These are phyloP conservation scores for Naumovozyma baii DNA, from an alignment of 805 yeast species.

Conservation along the genomic window DNA sequence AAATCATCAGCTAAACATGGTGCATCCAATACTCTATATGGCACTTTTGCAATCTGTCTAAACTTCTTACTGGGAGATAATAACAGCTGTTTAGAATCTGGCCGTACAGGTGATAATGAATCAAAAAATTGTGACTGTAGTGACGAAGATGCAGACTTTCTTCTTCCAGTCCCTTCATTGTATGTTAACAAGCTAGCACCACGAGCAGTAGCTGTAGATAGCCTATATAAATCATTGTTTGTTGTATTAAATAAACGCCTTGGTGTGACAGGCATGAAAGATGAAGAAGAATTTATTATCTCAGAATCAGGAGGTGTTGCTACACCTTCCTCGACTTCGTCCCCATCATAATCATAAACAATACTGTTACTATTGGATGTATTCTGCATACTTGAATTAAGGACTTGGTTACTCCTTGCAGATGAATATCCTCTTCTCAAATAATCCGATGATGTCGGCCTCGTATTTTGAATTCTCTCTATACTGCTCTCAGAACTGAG, in stretches of 20 bases:
- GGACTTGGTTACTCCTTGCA: background rate
- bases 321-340: background rate
- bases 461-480: constrained; percentile 27
- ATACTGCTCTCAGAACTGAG: constrained; percentile 26
- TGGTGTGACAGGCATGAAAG: constrained; percentile 30
- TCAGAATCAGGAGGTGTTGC: background rate
- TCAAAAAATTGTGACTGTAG: constrained; percentile 56
- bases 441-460: constrained; percentile 12
- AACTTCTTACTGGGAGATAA: constrained; percentile 75
- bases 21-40: constrained; percentile 89
- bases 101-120: constrained; percentile 78
- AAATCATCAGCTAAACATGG: constrained; percentile 93
- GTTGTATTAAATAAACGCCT: constrained; percentile 19
- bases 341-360: background rate
- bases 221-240: constrained; percentile 15
- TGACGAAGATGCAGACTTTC: constrained; percentile 51
- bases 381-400: too few relatives aligned
- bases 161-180: constrained; percentile 50
- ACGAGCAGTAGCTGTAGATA: constrained; percentile 22
- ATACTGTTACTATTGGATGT: too few relatives aligned
- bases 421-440: background rate
- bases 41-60: constrained; percentile 72
- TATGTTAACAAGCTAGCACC: constrained; percentile 62
- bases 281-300: background rate
- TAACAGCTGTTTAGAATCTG: constrained; percentile 71